These are phyloP conservation scores for Silene vulgaris DNA, from an alignment of 179 eudicot species.

Conservation along the genomic window DNA sequence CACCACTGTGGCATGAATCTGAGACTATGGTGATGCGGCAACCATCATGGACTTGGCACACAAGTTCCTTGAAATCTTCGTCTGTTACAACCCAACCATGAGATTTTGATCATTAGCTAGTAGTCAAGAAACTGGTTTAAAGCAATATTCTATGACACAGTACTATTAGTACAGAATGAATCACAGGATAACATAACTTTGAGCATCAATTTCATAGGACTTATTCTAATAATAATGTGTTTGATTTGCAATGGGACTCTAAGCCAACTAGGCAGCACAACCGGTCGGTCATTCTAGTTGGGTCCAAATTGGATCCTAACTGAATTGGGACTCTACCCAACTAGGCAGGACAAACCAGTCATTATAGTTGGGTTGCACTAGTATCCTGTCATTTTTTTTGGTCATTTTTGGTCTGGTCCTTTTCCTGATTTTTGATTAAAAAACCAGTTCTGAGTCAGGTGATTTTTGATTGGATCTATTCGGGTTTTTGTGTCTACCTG, in stretches of 20 bases:
- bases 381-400: neutral
- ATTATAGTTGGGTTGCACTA: neutral
- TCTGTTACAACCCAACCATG: conserved; percentile 33
- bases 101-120: neutral
- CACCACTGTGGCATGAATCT: conserved; percentile 82
- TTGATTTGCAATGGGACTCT: neutral
- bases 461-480: neutral
- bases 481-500: neutral
- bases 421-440: neutral
- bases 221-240: neutral
- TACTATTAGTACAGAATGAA: neutral
- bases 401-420: neutral
- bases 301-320: neutral
- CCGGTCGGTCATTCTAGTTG: neutral
- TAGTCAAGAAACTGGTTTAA: neutral
- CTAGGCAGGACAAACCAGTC: no score
- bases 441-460: neutral
- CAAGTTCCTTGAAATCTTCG: conserved; percentile 74
- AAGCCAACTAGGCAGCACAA: neutral
- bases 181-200: neutral
- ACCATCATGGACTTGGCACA: conserved; percentile 60
- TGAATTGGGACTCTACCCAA: neutral
- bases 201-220: neutral
- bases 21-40: conserved; percentile 69
- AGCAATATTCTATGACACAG: neutral